Evolutionary conservation across 768 basidiomycete genomes (phyloP), one percentile per base, ranked within the genome.

Genomic region (Russula griseocarnosa): DNA sequence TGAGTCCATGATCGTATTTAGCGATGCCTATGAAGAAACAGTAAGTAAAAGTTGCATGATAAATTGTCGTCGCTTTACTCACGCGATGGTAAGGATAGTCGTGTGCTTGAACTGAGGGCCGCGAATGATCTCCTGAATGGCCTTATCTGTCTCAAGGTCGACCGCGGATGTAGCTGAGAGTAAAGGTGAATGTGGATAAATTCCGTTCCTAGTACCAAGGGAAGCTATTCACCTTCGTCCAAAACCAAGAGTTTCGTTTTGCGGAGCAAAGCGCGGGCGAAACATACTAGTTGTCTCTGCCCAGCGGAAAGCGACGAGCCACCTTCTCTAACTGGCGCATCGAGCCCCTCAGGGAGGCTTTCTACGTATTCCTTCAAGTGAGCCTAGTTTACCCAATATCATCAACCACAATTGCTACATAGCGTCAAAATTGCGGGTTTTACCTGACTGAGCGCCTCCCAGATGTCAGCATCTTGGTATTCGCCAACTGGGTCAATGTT

Each of bases 81-180:
- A 91, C 85, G 91, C 92, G 70, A 94, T 92, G 16, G 91, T 94
- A 58, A 96, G 74, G 61, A 94, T 92, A 13, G 93, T 94, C 16
- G 89, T 86, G 62, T 87, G 76, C 3, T 80, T 75, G 71, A 95
- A 96, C 34, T 87, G 82, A 5, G 86, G 82, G 8, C 93, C 91
- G 30, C 85, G 82, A 52, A 96, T 89, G 66, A 94, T 93, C 13
- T 86, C 85, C 77, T 97, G 94, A 66, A 95, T 90, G 32, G 88
- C 88, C 62, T 82, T 82, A 72, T 96, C 94, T 10, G 93, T 95
- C 71, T 95, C 92, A 38, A 94, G 77, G 73, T 95, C 94, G 55
- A 95, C 92, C 22, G 92, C 92, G 42, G 87, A 91, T 6, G 92
- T 95, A 3, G 92, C 90, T 89, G 64, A 16, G 40, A 11, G 11